Evolutionary conservation across 2,329 filamentous ascomycete genomes (phyloP).

Genomic region (Colletotrichum tamarilloi): DNA sequence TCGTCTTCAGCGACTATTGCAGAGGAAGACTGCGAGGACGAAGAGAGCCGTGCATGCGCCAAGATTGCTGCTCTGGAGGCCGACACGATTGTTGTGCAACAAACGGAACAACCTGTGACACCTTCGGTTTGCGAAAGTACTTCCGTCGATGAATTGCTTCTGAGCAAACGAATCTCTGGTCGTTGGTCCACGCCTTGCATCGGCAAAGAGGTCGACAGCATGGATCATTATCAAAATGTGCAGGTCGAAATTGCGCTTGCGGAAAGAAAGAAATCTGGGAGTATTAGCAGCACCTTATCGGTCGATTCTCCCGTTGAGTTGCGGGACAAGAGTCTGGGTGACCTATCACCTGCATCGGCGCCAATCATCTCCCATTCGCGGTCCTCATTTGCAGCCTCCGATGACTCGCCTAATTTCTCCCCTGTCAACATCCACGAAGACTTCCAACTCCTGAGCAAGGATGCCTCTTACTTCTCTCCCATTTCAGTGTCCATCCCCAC

Average conservation of each 20-base stretch:
- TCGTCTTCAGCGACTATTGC: constrained; percentile 53
- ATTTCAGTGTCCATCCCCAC: constrained; percentile 68
- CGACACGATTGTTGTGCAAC: constrained; percentile 17
- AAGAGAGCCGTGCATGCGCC: constrained; percentile 45
- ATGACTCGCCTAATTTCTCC: constrained; percentile 36
- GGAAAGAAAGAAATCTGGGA: constrained; percentile 40
- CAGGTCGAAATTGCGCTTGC: constrained; percentile 17
- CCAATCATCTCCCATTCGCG: constrained; percentile 41
- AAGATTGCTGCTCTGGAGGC: constrained; percentile 17
- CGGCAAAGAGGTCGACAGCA: not conserved
- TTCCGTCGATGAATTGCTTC: constrained; percentile 37
- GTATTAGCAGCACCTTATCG: constrained; percentile 42
- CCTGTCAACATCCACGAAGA: constrained; percentile 35
- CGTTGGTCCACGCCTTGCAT: constrained; percentile 20
- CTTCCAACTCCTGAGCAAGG: constrained; percentile 39
- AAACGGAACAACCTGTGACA: constrained; percentile 37
- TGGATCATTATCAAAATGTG: constrained; percentile 19
- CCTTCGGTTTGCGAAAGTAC: constrained; percentile 40
- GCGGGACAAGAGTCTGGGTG: constrained; percentile 40
- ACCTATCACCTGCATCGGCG: constrained; percentile 40
- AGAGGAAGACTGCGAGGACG: constrained; percentile 54
- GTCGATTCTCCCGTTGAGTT: constrained; percentile 37
- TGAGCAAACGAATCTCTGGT: constrained; percentile 8
- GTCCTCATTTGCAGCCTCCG: constrained; percentile 37
- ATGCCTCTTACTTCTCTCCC: constrained; percentile 54